Percentiles rank a stretch among this genome's conserved stretches.
Evolutionary conservation across 164 flowering plant genomes (phyloP).

Genomic region (Taxillus chinensis): DNA sequence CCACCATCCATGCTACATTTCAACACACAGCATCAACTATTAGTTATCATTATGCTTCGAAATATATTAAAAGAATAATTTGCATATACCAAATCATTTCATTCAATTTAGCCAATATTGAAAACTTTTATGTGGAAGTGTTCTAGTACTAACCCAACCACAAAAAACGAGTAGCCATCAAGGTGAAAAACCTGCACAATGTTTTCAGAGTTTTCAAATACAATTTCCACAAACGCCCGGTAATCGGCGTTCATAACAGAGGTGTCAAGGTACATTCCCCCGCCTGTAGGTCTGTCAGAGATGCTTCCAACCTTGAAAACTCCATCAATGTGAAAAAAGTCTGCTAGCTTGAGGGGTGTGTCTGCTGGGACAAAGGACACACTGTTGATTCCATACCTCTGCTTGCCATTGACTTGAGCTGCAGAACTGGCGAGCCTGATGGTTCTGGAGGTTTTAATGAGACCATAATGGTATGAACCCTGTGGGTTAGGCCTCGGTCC

Average conservation of each 20-base stretch:
- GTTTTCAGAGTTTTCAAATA: constrained; percentile 62
- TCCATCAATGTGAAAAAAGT: constrained; percentile 57
- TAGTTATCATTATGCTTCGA: too few species aligned
- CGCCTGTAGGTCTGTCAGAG: constrained; percentile 32
- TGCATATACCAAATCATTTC: too few species aligned
- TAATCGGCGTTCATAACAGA: constrained; percentile 72
- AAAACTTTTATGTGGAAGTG: too few species aligned
- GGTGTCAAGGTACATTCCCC: constrained; percentile 33
- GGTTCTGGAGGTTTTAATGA: constrained; percentile 41
- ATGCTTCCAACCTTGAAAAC: constrained; percentile 71
- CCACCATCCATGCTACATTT: constrained; percentile 73
- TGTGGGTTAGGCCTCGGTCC: constrained; percentile 95
- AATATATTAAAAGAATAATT: too few species aligned
- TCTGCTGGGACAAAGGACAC: constrained; percentile 68
- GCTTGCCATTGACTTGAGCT: constrained; percentile 39
- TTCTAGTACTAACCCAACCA: constrained; percentile 53
- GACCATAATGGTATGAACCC: constrained; percentile 87
- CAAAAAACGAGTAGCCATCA: constrained; percentile 71
- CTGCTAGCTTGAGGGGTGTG: constrained; percentile 84
- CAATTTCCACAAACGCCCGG: constrained; percentile 59
- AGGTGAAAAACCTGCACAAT: constrained; percentile 70
- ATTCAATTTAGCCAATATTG: too few species aligned
- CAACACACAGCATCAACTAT: not conserved
- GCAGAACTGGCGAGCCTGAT: constrained; percentile 47
- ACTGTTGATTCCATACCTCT: constrained; percentile 67